A percentile compares a stretch with the other conserved stretches of the same genome.
Conservation (phyloP, 129 eudicot genomes). For the Flaveria trinervia region DNA sequence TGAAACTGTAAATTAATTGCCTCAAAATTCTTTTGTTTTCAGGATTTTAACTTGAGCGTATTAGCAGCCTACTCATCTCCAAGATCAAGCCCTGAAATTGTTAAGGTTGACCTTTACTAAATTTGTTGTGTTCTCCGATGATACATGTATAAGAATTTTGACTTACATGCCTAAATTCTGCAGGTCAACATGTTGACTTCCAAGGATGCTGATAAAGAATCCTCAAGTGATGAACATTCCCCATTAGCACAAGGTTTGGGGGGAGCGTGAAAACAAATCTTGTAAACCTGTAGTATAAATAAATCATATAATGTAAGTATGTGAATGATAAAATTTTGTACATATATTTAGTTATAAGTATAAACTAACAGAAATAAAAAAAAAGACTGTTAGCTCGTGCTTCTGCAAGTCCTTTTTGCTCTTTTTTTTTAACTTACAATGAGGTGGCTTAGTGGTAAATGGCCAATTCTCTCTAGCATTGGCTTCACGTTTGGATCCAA, state of each 20-base stretch:
- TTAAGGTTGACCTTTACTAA: conserved; percentile 53
- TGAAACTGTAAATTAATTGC: neutral
- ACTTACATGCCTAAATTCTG: conserved; percentile 14
- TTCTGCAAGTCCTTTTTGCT: neutral
- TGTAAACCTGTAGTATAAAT: conserved; percentile 7
- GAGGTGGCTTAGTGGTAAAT: too few relatives aligned
- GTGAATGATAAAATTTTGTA: neutral
- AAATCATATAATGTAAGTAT: neutral
- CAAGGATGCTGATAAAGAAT: conserved; percentile 50
- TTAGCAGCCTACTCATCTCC: conserved; percentile 85
- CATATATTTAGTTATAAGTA: neutral
- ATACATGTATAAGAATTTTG: neutral
- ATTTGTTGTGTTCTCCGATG: neutral
- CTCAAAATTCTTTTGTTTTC: conserved; percentile 1
- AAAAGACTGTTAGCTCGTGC: neutral
- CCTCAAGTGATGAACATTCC: conserved; percentile 31
- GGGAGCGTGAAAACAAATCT: conserved; percentile 42
- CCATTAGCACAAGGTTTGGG: conserved; percentile 45
- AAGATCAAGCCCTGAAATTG: conserved; percentile 79
- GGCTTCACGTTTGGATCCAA: too few relatives aligned
- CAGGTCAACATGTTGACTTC: conserved; percentile 53
- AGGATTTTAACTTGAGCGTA: conserved; percentile 90
- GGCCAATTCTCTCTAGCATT: too few relatives aligned
- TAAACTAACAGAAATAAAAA: neutral
- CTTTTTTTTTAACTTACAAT: too few relatives aligned